Evolutionary conservation across 768 basidiomycete species (phyloP).

Genomic region (Termitomyces titanicus): DNA sequence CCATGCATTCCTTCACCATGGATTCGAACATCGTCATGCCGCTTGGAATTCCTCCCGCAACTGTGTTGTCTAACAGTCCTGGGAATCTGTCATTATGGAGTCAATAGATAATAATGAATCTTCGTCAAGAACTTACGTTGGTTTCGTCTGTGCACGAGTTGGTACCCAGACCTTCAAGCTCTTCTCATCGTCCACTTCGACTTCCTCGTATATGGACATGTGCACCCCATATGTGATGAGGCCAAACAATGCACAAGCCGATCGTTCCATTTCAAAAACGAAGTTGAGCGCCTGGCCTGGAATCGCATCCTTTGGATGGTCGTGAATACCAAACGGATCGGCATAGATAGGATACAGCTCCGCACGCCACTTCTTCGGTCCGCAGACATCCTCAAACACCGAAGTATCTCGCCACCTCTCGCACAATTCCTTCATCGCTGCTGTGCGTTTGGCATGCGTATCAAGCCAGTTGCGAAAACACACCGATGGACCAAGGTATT

Average conservation of each 20-base stretch:
- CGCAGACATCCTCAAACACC: constrained; percentile 61
- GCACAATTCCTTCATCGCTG: constrained; percentile 61
- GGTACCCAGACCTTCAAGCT: constrained; percentile 81
- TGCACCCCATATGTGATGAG: constrained; percentile 91
- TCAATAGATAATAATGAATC: not conserved
- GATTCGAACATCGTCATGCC: constrained; percentile 71
- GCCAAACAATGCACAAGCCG: constrained; percentile 87
- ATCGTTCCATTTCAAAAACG: constrained; percentile 86
- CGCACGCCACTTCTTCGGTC: constrained; percentile 76
- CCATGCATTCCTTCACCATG: constrained; percentile 87
- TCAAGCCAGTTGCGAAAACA: constrained; percentile 51
- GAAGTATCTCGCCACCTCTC: constrained; percentile 72
- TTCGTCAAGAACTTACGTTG: constrained; percentile 55
- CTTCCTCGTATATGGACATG: constrained; percentile 68
- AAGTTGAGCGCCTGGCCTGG: constrained; percentile 46
- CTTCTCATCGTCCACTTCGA: constrained; percentile 27
- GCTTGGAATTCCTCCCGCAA: constrained; percentile 88
- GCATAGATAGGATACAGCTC: constrained; percentile 81
- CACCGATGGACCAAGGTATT: constrained; percentile 31
- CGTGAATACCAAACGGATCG: constrained; percentile 60
- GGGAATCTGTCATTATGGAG: constrained; percentile 33
- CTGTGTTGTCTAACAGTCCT: constrained; percentile 83
- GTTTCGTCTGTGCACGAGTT: constrained; percentile 79
- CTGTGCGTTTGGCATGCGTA: constrained; percentile 57
- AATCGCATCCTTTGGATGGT: constrained; percentile 36